Conservation (phyloP, 2,329 filamentous ascomycete genomes). For the Cylindrodendrum hubeiense region DNA sequence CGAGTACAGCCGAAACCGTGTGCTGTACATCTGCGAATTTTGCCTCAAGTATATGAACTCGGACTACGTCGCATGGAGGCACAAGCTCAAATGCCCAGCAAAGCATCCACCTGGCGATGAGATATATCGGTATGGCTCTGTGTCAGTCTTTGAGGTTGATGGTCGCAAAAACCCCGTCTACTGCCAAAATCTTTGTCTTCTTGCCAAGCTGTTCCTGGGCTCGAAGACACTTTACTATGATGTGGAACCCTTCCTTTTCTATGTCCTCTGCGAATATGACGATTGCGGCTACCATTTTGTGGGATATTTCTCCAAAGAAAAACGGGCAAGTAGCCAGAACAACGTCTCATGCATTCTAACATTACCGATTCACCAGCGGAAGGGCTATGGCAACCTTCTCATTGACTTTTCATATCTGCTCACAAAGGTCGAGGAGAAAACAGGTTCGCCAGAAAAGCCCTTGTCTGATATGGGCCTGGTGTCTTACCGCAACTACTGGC, state of each 20-base stretch:
- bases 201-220: slow-evolving; percentile 97
- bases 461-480: slow-evolving; percentile 98
- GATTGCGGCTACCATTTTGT: slow-evolving; percentile 95
- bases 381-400: slow-evolving; percentile 94
- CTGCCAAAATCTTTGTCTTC: slow-evolving; percentile 95
- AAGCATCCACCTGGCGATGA: slow-evolving; percentile 98
- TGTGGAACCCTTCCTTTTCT: slow-evolving; percentile 96
- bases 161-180: slow-evolving; percentile 98
- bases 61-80: slow-evolving; percentile 96
- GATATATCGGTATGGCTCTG: slow-evolving; percentile 91
- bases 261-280: slow-evolving; percentile 95
- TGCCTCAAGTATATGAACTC: slow-evolving; percentile 99
- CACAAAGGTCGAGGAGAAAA: slow-evolving; percentile 92
- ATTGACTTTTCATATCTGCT: slow-evolving; percentile 99
- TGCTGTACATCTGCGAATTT: slow-evolving; percentile 99
- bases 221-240: slow-evolving; percentile 99
- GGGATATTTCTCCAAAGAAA: slow-evolving; percentile 99
- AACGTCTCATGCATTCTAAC: slow-evolving; percentile 98
- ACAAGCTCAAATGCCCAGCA: slow-evolving; percentile 95
- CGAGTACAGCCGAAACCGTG: slow-evolving; percentile 95
- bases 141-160: slow-evolving; percentile 98
- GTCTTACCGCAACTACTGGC: slow-evolving; percentile 98
- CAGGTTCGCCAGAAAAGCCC: slow-evolving; percentile 96
- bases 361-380: slow-evolving; percentile 94
- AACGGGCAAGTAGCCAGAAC: slow-evolving; percentile 92